phyloP scores from a whole-genome alignment of 2,329 filamentous ascomycete genomes.

The Nemania sp. region DNA sequence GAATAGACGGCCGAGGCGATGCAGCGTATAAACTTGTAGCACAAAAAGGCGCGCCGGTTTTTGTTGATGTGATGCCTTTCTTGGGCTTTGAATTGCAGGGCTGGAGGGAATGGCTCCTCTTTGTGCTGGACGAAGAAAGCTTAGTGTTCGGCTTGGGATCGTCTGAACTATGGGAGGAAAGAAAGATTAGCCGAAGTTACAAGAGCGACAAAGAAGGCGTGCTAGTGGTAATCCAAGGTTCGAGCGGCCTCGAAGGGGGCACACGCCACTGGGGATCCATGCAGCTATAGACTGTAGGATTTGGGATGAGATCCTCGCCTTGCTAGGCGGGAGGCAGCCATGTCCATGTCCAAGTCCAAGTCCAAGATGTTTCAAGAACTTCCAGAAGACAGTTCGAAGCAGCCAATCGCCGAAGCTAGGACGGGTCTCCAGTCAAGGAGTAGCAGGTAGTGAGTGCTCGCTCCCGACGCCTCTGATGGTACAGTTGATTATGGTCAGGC shows the following conservation, averaged over 20 bases:
- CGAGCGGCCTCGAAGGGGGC: neutral
- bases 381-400: slow-evolving; percentile 38
- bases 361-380: slow-evolving; percentile 28
- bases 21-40: neutral
- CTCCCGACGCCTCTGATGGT: slow-evolving; percentile 23
- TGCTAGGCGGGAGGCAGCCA: slow-evolving; percentile 34
- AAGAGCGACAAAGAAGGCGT: slow-evolving; percentile 43
- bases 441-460: neutral
- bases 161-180: slow-evolving; percentile 37
- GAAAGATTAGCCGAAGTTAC: slow-evolving; percentile 43
- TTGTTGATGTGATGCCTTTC: slow-evolving; percentile 22
- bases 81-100: slow-evolving; percentile 35
- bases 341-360: slow-evolving; percentile 33
- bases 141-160: slow-evolving; percentile 40
- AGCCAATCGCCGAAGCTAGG: slow-evolving; percentile 24
- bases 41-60: slow-evolving; percentile 21
- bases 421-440: slow-evolving; percentile 13
- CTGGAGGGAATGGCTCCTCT: slow-evolving; percentile 39
- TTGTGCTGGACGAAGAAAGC: slow-evolving; percentile 44
- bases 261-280: slow-evolving; percentile 38
- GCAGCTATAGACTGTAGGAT: slow-evolving; percentile 31
- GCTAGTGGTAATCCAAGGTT: slow-evolving; percentile 10
- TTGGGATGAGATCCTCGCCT: slow-evolving; percentile 11
- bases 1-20: neutral
- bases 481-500: slow-evolving; percentile 35